A percentile compares a stretch with the other conserved stretches of the same genome.
Conservation (phyloP, 495 filamentous ascomycete species). For the Penicillium alfredii region DNA sequence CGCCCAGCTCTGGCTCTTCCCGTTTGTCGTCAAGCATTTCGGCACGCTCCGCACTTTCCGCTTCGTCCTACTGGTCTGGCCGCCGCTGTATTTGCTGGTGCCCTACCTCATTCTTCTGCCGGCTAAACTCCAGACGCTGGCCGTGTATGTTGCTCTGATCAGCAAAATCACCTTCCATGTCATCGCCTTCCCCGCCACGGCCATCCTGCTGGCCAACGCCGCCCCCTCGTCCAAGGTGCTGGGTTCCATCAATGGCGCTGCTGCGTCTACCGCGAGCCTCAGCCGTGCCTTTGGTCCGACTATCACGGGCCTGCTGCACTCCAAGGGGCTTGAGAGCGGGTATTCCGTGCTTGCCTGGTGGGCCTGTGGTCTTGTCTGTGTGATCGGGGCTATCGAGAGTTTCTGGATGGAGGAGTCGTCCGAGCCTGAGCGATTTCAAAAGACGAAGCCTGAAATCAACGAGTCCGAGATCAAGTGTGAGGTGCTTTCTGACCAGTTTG, state of each 20-base stretch:
- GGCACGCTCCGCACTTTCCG: slow-evolving; percentile 76
- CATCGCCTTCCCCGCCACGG: slow-evolving; percentile 79
- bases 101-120: slow-evolving; percentile 89
- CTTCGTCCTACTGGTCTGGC: slow-evolving; percentile 72
- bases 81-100: slow-evolving; percentile 78
- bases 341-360: slow-evolving; percentile 90
- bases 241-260: slow-evolving; percentile 88
- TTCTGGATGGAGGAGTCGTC: slow-evolving; percentile 46
- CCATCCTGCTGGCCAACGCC: slow-evolving; percentile 78
- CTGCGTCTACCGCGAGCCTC: slow-evolving; percentile 82
- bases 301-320: slow-evolving; percentile 77
- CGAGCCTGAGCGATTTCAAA: slow-evolving; percentile 27
- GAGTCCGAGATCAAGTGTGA: slow-evolving; percentile 27
- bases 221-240: slow-evolving; percentile 74
- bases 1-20: slow-evolving; percentile 76
- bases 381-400: slow-evolving; percentile 60
- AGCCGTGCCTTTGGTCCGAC: slow-evolving; percentile 83
- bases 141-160: slow-evolving; percentile 67
- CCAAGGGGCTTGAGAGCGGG: slow-evolving; percentile 68
- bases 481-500: slow-evolving; percentile 15
- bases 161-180: slow-evolving; percentile 86
- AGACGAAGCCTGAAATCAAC: slow-evolving; percentile 12
- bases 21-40: slow-evolving; percentile 61
- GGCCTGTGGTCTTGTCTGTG: slow-evolving; percentile 69
- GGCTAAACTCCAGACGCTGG: slow-evolving; percentile 57